These are phyloP conservation scores for Wickerhamomyces sp. DNA, from an alignment of 1,139 yeast genomes.

Conservation along the genomic window DNA sequence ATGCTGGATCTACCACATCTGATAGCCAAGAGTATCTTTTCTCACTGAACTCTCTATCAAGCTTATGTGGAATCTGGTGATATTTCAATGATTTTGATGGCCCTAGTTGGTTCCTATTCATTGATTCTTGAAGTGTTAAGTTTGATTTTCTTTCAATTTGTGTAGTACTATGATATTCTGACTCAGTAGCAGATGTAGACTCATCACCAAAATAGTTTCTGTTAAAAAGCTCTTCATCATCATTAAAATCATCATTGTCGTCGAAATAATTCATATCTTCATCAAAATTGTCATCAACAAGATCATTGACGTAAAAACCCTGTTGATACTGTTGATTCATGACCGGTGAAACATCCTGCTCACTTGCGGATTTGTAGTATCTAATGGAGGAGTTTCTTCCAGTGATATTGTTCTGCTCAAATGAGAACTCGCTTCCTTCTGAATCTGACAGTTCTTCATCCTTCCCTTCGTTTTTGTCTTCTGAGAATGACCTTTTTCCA, in stretches of 20 bases:
- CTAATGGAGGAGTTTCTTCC: conserved; percentile 62
- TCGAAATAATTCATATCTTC: conserved; percentile 46
- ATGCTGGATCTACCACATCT: conserved; percentile 25
- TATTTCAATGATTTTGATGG: conserved; percentile 18
- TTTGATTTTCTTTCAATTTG: too few relatives aligned
- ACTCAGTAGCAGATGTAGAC: neutral
- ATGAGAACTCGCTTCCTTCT: conserved; percentile 43
- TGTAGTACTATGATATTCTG: too few relatives aligned
- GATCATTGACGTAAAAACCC: conserved; percentile 32
- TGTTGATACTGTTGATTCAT: conserved; percentile 9
- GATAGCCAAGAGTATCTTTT: conserved; percentile 36
- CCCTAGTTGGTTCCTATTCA: neutral
- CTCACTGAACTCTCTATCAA: conserved; percentile 20
- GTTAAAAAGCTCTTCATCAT: conserved; percentile 39
- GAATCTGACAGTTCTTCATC: conserved; percentile 16
- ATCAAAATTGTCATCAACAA: conserved; percentile 45
- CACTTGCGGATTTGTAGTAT: conserved; percentile 42
- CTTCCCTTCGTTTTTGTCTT: conserved; percentile 2
- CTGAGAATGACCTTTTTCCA: neutral
- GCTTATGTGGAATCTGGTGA: conserved; percentile 19
- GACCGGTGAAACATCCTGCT: conserved; percentile 10
- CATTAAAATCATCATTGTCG: conserved; percentile 30
- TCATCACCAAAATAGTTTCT: conserved; percentile 36
- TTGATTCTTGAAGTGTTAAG: too few relatives aligned
- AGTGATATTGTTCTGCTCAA: conserved; percentile 47